These are phyloP conservation scores for Mrakiaceae sp. DNA, from an alignment of 1,284 basidiomycete genomes.

Conservation along the genomic window DNA sequence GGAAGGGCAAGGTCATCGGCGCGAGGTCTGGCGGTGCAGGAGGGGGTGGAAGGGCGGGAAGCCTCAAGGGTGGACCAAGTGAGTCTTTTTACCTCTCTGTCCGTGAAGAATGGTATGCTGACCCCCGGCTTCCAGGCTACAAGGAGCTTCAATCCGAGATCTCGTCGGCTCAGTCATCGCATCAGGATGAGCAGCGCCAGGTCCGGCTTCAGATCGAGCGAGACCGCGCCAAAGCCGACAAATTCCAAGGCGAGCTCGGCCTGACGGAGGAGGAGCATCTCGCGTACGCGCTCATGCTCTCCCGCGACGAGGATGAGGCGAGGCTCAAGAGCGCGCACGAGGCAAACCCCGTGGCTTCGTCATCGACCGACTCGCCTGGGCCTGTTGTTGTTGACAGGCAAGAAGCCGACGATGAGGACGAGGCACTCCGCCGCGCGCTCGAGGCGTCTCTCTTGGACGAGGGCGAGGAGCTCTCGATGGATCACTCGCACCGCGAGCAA, in stretches of 20 bases:
- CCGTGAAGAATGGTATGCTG: not conserved
- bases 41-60: constrained; percentile 35
- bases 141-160: constrained; percentile 56
- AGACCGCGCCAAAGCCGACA: constrained; percentile 42
- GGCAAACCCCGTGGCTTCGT: not conserved
- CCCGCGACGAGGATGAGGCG: constrained; percentile 56
- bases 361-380: not conserved
- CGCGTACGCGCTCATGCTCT: constrained; percentile 74
- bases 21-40: constrained; percentile 18
- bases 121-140: constrained; percentile 39
- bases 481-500: not conserved
- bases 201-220: constrained; percentile 39
- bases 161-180: constrained; percentile 40
- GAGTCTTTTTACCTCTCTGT: constrained; percentile 27
- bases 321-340: constrained; percentile 5
- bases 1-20: constrained; percentile 16
- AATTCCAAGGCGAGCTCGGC: constrained; percentile 51
- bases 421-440: constrained; percentile 2
- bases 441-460: not conserved
- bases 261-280: constrained; percentile 65
- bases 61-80: constrained; percentile 44
- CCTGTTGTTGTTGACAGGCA: not conserved
- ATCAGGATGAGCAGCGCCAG: not conserved
- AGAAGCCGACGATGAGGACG: constrained; percentile 1
- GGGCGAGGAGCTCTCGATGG: not conserved